Base-by-base conservation (phyloP, 169 alveolate genomes). In the Cryptosporidium andersoni region DNA sequence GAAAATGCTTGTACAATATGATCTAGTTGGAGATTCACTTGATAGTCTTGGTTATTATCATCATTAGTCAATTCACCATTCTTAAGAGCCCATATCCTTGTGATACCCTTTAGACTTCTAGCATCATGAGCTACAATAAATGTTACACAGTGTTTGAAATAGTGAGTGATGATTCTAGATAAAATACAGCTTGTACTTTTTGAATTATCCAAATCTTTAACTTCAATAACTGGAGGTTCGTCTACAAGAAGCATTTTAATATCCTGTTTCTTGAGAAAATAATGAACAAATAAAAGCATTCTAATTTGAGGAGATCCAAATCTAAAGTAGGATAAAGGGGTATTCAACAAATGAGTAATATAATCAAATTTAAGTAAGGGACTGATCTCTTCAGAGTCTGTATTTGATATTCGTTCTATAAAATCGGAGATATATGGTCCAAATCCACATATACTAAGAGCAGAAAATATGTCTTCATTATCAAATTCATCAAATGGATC, bases 151-250 rank as follows among this genome's bases (percentile, higher is more conserved):
- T 74, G 85, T 39, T 58, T 74, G 34, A 74, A 74, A 45, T 74
- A 62, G 45, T 47, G 49, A 11, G 43, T 55, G 45, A 74, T 74
- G 11, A 74, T 47, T 1, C 64, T 58, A 3, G 85, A 74, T 8
- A 74, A 63, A 39, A 74, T 74, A 48, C 85, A 74, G 7, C 40
- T 64, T 4, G 48, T 34, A 12, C 36, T 51, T 49, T 49, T 49
- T 16, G 4, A 11, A 11, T 58, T 52, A 25, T 25, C 25, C 25
- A 25, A 25, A 25, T 25, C 25, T n/a, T 42, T 40, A n/a, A 52
- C 51, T 40, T 34, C n/a, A 55, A 74, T 12, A 25, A 74, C 85
- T 16, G 85, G 85, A 49, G 85, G 85, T 45, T 74, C 85, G 66
- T 74, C 85, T 3, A 74, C 63, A 11, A 74, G 64, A 9, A 74